Base-by-base conservation (phyloP, 176 grass and related monocot genomes). In the Saccharum officinarum region DNA sequence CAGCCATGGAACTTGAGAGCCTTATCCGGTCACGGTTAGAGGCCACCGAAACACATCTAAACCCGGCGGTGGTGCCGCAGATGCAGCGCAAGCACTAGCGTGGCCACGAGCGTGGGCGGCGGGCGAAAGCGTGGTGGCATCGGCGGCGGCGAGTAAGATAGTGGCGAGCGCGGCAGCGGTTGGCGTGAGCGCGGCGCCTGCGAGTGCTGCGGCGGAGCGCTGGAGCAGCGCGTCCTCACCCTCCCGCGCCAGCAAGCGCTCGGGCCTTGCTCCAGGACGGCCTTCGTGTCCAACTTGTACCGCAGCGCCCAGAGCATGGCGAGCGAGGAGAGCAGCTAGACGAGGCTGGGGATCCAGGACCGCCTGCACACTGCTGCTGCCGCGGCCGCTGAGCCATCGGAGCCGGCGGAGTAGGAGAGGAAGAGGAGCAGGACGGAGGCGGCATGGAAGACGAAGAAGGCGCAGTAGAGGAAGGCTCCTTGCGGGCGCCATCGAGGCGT, bases 401-500 rank as follows among this genome's bases (percentile, higher is more conserved):
- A 1, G 17, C 52, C 0, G 11, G 54, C 0, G 54, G 81, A 11
- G 34, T 83, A 75, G 46, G 90, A 52, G 75, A 82, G 76, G 86
- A 88, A 91, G 89, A 96, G 93, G 87, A 93, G 13, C 52, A 98
- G 89, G 64, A 98, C 31, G 67, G 85, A 84, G n/a, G 86, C 25
- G 85, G 95, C 84, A 82, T 98, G 92, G 72, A 98, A 89, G 61
- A 89, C 75, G 85, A 90, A 98, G 82, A 95, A 98, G 84, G 89
- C 85, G 82, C 92, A 95, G 92, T 87, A 98, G 82, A 95, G 93
- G 79, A n/a, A n/a, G n/a, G n/a, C n/a, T n/a, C n/a, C n/a, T n/a
- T n/a, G n/a, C n/a, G n/a, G n/a, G n/a, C n/a, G n/a, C n/a, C 89
- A 55, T 95, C 91, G 37, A 95, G 80, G 79, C 92, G 92, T n/a